Conservation (phyloP, 2,329 filamentous ascomycete species). For the Ophiostoma sp. region DNA sequence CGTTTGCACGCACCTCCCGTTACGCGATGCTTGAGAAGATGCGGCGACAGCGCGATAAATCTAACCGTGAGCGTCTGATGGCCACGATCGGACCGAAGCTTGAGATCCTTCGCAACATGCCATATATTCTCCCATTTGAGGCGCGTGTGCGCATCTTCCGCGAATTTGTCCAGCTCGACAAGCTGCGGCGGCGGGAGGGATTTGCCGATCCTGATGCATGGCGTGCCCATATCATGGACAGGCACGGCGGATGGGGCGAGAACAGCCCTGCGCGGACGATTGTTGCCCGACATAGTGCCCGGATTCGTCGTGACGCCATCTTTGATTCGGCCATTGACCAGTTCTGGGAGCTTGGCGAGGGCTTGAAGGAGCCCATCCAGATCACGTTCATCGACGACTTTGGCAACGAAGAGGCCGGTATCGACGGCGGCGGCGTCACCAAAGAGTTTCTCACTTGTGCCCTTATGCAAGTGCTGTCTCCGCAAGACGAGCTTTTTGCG, state of each 20-base stretch:
- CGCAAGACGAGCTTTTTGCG: conserved; percentile 64
- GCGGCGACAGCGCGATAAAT: conserved; percentile 64
- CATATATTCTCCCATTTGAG: conserved; percentile 92
- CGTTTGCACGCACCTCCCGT: conserved; percentile 61
- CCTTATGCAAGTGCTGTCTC: conserved; percentile 78
- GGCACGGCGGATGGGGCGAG: conserved; percentile 34
- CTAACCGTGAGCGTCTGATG: conserved; percentile 68
- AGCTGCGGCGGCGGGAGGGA: conserved; percentile 67
- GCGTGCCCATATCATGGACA: conserved; percentile 61
- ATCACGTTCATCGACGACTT: conserved; percentile 96
- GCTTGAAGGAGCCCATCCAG: conserved; percentile 90
- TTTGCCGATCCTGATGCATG: conserved; percentile 71
- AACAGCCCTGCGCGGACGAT: conserved; percentile 39
- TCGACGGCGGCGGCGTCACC: conserved; percentile 94
- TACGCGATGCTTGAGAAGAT: conserved; percentile 65
- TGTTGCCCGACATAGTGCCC: conserved; percentile 68
- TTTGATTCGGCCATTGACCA: conserved; percentile 84
- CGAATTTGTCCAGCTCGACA: conserved; percentile 85
- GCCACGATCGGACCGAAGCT: conserved; percentile 81
- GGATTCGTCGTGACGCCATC: conserved; percentile 73
- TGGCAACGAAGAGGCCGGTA: conserved; percentile 82
- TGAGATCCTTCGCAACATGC: conserved; percentile 92
- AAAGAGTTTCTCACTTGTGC: conserved; percentile 95
- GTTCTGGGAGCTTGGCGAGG: conserved; percentile 79
- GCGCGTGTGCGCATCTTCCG: conserved; percentile 90